Evolutionary conservation across 176 grass and related monocot species (phyloP), one percentile per base, ranked within the genome.

Genomic region (Pontederia crassipes): DNA sequence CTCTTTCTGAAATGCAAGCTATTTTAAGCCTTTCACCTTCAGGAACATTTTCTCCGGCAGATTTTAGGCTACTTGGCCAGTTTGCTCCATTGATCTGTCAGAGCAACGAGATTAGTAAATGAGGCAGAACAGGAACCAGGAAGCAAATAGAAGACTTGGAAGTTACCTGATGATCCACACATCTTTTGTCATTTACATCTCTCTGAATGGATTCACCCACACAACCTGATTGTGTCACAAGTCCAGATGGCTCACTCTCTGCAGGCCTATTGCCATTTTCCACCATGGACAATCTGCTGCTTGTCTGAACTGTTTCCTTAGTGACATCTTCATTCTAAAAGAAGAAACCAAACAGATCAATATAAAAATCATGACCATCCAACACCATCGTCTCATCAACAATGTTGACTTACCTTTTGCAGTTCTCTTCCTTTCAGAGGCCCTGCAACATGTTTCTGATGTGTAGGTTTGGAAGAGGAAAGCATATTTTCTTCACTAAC

Each of bases 271-370:
- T 56, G 28, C 57, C 11, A 32, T 14, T 48, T 65, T 57, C 17
- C 7, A 54, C 65, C 77, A 28, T 68, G 46, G 61, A 46, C 14
- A 69, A 35, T 46, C 35, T 52, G 64, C 68, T 45, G 26, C 8
- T 24, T 9, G 46, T 64, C 16, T 46, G 15, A 47, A 50, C 47
- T 18, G n/a, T 54, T 64, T 4, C 62, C n/a, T 64, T 48, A 48
- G 45, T 16, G 49, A 45, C 62, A 64, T 35, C 62, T 48, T 49
- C 58, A 64, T 24, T 64, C 45, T 48, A 49, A 49, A 12, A 64
- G 6, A 17, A 14, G 16, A 16, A 24, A 7, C 6, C 4, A 17
- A 64, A 64, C n/a, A 45, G 8, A 49, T 4, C 46, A 64, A 64
- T 18, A 50, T 10, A 13, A 13, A 11, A 49, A 64, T 11, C 2